Conservation (phyloP, 1,284 basidiomycete species). For the Inonotus obliquus region DNA sequence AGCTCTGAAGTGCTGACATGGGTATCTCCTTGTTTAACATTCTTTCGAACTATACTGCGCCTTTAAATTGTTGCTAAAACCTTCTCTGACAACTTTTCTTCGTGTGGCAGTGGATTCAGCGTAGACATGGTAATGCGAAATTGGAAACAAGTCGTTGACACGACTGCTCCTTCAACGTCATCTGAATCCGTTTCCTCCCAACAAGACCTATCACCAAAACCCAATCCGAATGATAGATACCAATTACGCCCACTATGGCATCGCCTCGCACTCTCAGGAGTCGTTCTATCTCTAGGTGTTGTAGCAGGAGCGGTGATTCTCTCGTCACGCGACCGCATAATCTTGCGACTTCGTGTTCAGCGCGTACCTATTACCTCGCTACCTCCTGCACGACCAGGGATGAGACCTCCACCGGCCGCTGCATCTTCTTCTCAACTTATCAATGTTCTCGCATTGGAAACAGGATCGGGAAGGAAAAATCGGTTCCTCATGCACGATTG, state of each 20-base stretch:
- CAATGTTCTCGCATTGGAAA: conserved; percentile 13
- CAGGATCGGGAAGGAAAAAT: conserved; percentile 14
- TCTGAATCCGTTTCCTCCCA: neutral
- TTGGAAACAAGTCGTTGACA: conserved; percentile 12
- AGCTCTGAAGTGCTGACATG: too few relatives aligned
- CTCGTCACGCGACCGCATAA: conserved; percentile 14
- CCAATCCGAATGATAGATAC: neutral
- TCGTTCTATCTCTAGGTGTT: conserved; percentile 6
- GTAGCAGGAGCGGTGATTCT: conserved; percentile 15
- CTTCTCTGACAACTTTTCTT: neutral
- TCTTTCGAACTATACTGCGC: neutral
- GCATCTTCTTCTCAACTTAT: neutral
- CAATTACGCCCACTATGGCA: conserved; percentile 18
- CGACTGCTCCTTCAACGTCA: neutral
- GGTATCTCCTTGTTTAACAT: too few relatives aligned
- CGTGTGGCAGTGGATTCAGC: conserved; percentile 2
- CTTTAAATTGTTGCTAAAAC: neutral
- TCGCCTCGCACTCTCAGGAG: conserved; percentile 8
- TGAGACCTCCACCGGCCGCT: neutral
- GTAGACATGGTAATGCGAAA: conserved; percentile 18
- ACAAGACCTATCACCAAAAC: neutral
- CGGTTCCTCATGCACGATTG: conserved; percentile 16
- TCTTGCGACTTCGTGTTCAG: conserved; percentile 15
- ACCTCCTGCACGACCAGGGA: neutral
- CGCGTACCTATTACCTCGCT: neutral